phyloP scores from a whole-genome alignment of 768 basidiomycete species.

The Lentinula boryana region DNA sequence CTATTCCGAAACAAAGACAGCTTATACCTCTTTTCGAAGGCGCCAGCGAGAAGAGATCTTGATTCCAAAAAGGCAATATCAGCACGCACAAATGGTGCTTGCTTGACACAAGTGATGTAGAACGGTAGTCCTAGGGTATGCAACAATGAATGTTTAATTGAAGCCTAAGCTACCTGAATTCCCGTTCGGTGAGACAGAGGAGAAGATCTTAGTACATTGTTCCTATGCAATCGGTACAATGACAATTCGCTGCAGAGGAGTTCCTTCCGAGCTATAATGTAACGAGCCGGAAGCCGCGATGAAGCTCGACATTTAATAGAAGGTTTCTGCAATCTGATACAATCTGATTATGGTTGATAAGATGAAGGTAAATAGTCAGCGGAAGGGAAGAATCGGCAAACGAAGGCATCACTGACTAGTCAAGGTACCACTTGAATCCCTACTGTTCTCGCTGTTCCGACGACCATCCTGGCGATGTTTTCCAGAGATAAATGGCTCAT shows the following conservation, averaged over 20 bases:
- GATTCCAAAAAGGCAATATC: slow-evolving; percentile 6
- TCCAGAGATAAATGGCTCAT: slow-evolving; percentile 83
- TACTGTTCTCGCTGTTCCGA: slow-evolving; percentile 84
- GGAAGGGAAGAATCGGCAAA: not conserved
- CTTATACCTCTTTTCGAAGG: not conserved
- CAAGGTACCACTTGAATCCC: slow-evolving; percentile 89
- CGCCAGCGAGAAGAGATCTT: slow-evolving; percentile 1
- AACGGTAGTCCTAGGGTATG: not conserved
- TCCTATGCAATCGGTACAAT: slow-evolving; percentile 1
- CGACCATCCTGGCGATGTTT: slow-evolving; percentile 80
- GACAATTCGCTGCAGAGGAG: not conserved
- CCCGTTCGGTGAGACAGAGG: not conserved
- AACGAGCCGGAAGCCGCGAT: slow-evolving; percentile 2
- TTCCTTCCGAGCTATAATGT: not conserved
- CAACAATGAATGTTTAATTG: slow-evolving; percentile 2
- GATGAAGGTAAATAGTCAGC: not conserved
- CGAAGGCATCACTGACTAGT: slow-evolving; percentile 13
- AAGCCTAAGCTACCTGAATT: slow-evolving; percentile 6
- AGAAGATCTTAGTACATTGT: not conserved
- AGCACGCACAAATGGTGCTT: not conserved
- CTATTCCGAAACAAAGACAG: not conserved
- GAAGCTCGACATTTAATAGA: not conserved
- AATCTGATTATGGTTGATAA: slow-evolving; percentile 1
- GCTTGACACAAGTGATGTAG: not conserved
- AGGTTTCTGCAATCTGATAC: not conserved